A percentile compares a stretch with the other conserved stretches of the same genome.
phyloP scores from a whole-genome alignment of 192 early-diverging fungal genomes.

The Mortierella alpina region DNA sequence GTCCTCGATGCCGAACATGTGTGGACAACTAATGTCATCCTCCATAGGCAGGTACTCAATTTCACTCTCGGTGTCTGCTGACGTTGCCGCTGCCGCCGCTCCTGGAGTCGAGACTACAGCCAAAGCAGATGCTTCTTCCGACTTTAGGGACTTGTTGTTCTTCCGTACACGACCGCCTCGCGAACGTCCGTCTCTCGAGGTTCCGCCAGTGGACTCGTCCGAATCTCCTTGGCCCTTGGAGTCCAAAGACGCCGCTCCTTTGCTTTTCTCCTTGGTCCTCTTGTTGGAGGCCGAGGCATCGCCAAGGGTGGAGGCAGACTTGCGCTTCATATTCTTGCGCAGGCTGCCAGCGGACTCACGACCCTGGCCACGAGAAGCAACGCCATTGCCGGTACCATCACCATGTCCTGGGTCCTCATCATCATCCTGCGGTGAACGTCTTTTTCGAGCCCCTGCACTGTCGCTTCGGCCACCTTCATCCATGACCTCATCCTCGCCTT shows the following conservation, averaged over 20 bases:
- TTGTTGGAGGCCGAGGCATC: conserved; percentile 5
- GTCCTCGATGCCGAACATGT: conserved; percentile 40
- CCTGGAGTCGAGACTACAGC: neutral
- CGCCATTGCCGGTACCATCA: neutral
- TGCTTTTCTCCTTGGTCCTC: conserved; percentile 25
- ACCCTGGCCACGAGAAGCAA: conserved; percentile 1
- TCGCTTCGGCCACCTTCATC: conserved; percentile 21
- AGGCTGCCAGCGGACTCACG: conserved; percentile 2
- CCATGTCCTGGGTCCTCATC: conserved; percentile 34
- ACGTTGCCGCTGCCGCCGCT: neutral
- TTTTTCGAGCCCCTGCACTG: neutral
- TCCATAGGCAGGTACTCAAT: conserved; percentile 32
- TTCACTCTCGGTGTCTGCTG: conserved; percentile 9
- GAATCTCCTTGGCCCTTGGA: neutral
- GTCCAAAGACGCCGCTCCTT: neutral
- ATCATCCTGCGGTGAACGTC: conserved; percentile 34
- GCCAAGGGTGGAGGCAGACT: conserved; percentile 18
- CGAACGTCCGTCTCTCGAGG: neutral
- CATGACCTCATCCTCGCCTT: conserved; percentile 36
- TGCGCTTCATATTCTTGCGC: conserved; percentile 35
- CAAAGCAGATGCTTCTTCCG: neutral
- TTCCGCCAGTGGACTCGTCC: neutral
- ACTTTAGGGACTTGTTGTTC: too few species aligned
- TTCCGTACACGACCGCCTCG: too few species aligned
- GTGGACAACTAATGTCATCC: conserved; percentile 32